Percentiles rank a stretch among this genome's conserved stretches.
Conservation (phyloP, 768 basidiomycete genomes). For the Porpolomopsis calyptriformis region DNA sequence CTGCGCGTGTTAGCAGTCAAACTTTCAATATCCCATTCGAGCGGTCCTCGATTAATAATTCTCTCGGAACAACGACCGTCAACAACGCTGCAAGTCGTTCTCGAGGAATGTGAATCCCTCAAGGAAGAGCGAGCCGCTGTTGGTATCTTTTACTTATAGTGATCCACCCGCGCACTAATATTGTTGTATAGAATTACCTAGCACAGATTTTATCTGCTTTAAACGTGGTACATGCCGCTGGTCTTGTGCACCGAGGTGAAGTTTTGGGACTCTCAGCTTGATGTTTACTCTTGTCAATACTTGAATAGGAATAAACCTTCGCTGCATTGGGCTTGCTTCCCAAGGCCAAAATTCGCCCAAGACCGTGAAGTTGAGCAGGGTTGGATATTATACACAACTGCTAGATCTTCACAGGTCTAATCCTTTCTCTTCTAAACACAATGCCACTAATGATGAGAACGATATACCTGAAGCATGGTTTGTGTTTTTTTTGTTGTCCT, state of each 20-base stretch:
- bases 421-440: constrained; percentile 42
- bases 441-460: constrained; percentile 21
- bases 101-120: constrained; percentile 70
- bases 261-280: background rate
- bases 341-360: constrained; percentile 45
- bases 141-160: constrained; percentile 14
- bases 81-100: constrained; percentile 56
- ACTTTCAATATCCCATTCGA: constrained; percentile 39
- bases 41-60: constrained; percentile 43
- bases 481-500: background rate
- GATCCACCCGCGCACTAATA: background rate
- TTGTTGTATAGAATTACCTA: constrained; percentile 53
- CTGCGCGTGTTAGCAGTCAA: constrained; percentile 59
- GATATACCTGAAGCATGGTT: constrained; percentile 40
- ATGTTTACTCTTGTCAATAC: constrained; percentile 2
- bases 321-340: constrained; percentile 50
- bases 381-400: constrained; percentile 60
- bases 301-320: constrained; percentile 41
- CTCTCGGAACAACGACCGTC: constrained; percentile 64
- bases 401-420: constrained; percentile 81
- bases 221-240: constrained; percentile 52
- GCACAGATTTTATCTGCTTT: constrained; percentile 62
- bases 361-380: constrained; percentile 63
- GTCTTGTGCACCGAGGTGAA: constrained; percentile 62
- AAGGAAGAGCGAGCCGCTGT: constrained; percentile 63